Conservation (phyloP, 768 basidiomycete genomes). For the Pleurotus salmoneostramineus region DNA sequence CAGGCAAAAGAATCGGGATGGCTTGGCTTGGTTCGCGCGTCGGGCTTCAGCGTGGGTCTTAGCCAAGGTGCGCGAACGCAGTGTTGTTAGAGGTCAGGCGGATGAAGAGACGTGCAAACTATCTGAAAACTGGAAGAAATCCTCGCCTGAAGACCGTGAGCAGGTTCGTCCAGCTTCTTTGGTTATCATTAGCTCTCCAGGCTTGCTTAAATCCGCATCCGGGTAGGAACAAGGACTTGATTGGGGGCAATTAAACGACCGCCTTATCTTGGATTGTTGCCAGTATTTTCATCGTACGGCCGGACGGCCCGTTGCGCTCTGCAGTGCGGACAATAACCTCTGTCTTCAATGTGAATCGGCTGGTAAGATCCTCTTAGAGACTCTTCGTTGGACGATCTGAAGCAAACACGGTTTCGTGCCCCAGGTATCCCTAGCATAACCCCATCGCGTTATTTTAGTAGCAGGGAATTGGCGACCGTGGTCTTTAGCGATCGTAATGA, state of each 20-base stretch:
- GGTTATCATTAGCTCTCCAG: background rate
- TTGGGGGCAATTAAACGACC: slow-evolving; percentile 54
- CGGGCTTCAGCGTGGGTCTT: slow-evolving; percentile 69
- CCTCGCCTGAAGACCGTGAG: background rate
- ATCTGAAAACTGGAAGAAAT: slow-evolving; percentile 55
- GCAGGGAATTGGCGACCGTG: slow-evolving; percentile 45
- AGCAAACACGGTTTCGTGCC: background rate
- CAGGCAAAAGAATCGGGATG: slow-evolving; percentile 46
- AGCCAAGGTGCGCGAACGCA: slow-evolving; percentile 53
- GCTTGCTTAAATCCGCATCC: background rate
- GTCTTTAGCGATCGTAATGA: slow-evolving; percentile 39
- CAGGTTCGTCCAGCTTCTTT: background rate
- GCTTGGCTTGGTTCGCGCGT: slow-evolving; percentile 61
- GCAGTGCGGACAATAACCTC: slow-evolving; percentile 69
- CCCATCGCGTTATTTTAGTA: slow-evolving; percentile 39
- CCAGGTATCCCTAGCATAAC: slow-evolving; percentile 33
- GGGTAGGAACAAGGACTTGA: slow-evolving; percentile 11
- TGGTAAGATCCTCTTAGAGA: slow-evolving; percentile 26
- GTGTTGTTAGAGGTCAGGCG: slow-evolving; percentile 56
- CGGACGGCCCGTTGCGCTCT: slow-evolving; percentile 51
- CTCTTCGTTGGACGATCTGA: background rate
- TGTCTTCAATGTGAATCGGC: slow-evolving; percentile 46
- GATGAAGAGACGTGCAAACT: slow-evolving; percentile 58
- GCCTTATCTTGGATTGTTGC: slow-evolving; percentile 74
- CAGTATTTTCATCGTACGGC: slow-evolving; percentile 45